Evolutionary conservation across 441 rosid genomes (phyloP).

Genomic region (Arabidopsis hybrid): DNA sequence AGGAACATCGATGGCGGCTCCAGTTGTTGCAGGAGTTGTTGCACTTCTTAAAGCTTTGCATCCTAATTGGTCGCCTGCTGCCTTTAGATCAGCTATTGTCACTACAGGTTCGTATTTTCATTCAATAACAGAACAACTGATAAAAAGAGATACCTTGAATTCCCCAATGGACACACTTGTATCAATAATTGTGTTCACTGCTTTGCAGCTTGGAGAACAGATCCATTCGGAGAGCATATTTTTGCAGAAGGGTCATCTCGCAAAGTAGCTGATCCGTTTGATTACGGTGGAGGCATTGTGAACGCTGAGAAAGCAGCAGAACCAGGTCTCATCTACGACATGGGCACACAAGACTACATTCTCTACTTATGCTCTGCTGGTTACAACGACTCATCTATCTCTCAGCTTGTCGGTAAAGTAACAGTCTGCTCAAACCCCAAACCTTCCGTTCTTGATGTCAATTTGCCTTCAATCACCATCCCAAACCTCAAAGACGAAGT

Average conservation of each 20-base stretch:
- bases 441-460: slow-evolving; percentile 45
- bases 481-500: slow-evolving; percentile 57
- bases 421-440: slow-evolving; percentile 26
- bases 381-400: slow-evolving; percentile 55
- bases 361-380: slow-evolving; percentile 66
- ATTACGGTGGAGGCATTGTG: slow-evolving; percentile 62
- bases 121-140: not conserved
- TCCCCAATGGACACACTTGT: not conserved
- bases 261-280: slow-evolving; percentile 59
- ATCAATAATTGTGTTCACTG: slow-evolving; percentile 28
- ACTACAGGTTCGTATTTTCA: slow-evolving; percentile 28
- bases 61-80: slow-evolving; percentile 53
- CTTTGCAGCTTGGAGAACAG: slow-evolving; percentile 43
- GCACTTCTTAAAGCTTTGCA: slow-evolving; percentile 45
- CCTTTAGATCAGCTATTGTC: slow-evolving; percentile 31
- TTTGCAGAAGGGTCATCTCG: slow-evolving; percentile 37
- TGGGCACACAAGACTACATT: slow-evolving; percentile 52
- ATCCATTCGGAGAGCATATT: slow-evolving; percentile 41
- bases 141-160: not conserved
- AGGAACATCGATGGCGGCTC: slow-evolving; percentile 56
- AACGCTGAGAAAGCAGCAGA: slow-evolving; percentile 58
- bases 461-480: slow-evolving; percentile 63
- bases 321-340: slow-evolving; percentile 69
- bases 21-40: slow-evolving; percentile 44
- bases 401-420: slow-evolving; percentile 34